Evolutionary conservation across 2,329 filamentous ascomycete species (phyloP).

Genomic region (Cordyceps cicadae): DNA sequence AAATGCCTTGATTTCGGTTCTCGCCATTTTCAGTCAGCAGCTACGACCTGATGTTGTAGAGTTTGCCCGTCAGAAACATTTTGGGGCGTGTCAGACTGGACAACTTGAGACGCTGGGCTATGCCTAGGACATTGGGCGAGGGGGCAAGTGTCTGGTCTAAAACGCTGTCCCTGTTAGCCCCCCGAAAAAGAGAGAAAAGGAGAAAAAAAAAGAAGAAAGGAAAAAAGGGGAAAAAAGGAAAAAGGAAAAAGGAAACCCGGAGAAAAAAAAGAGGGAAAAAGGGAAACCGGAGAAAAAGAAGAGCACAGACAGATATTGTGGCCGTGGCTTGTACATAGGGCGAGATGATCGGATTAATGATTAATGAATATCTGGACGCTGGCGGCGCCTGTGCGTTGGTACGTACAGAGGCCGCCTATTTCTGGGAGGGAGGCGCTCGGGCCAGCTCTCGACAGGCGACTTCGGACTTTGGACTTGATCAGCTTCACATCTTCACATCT

Average conservation of each 20-base stretch:
- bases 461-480: too few species aligned
- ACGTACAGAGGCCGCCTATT: too few species aligned
- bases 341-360: too few species aligned
- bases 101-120: not conserved
- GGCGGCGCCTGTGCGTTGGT: too few species aligned
- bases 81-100: slow-evolving; percentile 8
- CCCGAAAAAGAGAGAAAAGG: not conserved
- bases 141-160: slow-evolving; percentile 1
- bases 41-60: not conserved
- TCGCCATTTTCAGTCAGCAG: not conserved
- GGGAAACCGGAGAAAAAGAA: too few species aligned
- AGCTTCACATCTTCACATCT: too few species aligned
- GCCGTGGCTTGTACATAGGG: too few species aligned
- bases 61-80: not conserved
- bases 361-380: too few species aligned
- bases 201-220: not conserved
- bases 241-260: not conserved
- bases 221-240: not conserved
- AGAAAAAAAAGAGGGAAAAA: not conserved
- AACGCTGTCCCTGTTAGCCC: not conserved
- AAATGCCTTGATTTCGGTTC: not conserved
- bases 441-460: too few species aligned
- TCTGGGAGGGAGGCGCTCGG: too few species aligned
- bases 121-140: not conserved
- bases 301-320: too few species aligned